Conservation (phyloP, 1,284 basidiomycete genomes). For the Heterobasidion annosum region DNA sequence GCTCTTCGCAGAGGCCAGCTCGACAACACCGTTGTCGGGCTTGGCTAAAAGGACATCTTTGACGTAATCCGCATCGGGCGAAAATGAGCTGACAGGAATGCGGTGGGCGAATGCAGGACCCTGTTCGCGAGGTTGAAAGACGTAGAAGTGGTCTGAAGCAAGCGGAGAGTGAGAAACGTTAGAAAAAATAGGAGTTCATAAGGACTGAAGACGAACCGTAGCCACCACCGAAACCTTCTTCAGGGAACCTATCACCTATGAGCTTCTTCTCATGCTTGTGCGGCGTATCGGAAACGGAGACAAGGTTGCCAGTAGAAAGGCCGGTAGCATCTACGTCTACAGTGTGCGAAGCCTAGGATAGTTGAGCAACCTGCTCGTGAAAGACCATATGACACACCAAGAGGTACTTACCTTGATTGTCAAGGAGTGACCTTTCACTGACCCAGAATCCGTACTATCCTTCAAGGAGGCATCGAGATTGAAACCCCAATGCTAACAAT, state of each 20-base stretch:
- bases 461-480: slow-evolving; percentile 63
- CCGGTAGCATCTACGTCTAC: slow-evolving; percentile 39
- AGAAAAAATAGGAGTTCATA: neutral
- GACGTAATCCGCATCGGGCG: slow-evolving; percentile 34
- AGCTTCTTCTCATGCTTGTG: slow-evolving; percentile 35
- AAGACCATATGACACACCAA: neutral
- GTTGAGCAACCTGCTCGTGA: neutral
- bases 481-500: slow-evolving; percentile 66
- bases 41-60: slow-evolving; percentile 34
- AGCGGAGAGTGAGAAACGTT: neutral
- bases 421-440: slow-evolving; percentile 48
- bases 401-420: slow-evolving; percentile 39
- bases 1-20: slow-evolving; percentile 46
- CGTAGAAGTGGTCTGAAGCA: slow-evolving; percentile 54
- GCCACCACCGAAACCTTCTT: slow-evolving; percentile 46
- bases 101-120: slow-evolving; percentile 30
- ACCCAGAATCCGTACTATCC: slow-evolving; percentile 27
- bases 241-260: slow-evolving; percentile 49
- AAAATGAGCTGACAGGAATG: slow-evolving; percentile 20
- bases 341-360: slow-evolving; percentile 40
- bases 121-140: slow-evolving; percentile 32
- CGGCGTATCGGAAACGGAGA: slow-evolving; percentile 35
- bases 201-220: slow-evolving; percentile 5
- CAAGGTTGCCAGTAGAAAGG: slow-evolving; percentile 45
- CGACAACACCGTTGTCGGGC: slow-evolving; percentile 34